phyloP scores from a whole-genome alignment of 2,329 filamentous ascomycete genomes.

The Ophiocordyceps camponoti-rufipedis region DNA sequence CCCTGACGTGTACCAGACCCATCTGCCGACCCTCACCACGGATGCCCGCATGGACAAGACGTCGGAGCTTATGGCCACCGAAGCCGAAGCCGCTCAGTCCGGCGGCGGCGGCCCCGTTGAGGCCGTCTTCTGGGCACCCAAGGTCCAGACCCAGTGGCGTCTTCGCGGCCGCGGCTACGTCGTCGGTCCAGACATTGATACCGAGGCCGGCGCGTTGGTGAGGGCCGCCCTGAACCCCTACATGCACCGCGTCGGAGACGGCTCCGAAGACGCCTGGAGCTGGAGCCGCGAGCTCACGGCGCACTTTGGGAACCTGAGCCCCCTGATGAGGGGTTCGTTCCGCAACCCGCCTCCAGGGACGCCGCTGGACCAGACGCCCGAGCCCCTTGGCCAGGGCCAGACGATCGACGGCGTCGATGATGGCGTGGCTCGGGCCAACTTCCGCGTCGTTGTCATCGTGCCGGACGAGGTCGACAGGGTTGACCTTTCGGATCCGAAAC shows the following conservation, averaged over 20 bases:
- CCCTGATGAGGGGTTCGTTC: constrained; percentile 61
- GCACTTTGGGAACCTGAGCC: constrained; percentile 79
- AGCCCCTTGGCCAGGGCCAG: constrained; percentile 32
- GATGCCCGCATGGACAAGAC: constrained; percentile 79
- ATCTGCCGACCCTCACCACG: constrained; percentile 70
- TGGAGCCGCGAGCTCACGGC: constrained; percentile 67
- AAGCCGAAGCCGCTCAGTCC: constrained; percentile 21
- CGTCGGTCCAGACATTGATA: constrained; percentile 49
- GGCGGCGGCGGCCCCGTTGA: constrained; percentile 59
- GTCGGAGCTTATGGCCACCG: constrained; percentile 43
- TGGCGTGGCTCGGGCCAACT: constrained; percentile 50
- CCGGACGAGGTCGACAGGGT: constrained; percentile 61
- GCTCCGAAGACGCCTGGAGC: constrained; percentile 39
- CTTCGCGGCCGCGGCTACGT: constrained; percentile 61
- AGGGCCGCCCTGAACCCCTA: constrained; percentile 39
- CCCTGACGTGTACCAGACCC: constrained; percentile 49
- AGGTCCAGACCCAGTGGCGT: constrained; percentile 65
- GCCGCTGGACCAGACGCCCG: constrained; percentile 28
- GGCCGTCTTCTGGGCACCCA: constrained; percentile 63
- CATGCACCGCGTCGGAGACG: constrained; percentile 31
- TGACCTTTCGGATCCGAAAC: constrained; percentile 49
- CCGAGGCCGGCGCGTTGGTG: constrained; percentile 22
- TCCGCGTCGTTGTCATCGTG: constrained; percentile 66
- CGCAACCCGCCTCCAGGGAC: constrained; percentile 53
- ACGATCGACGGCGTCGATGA: constrained; percentile 58